Percentiles rank a stretch among this genome's conserved stretches.
These are phyloP conservation scores for Colletotrichum sp. DNA, from an alignment of 2,329 filamentous ascomycete species.

Conservation along the genomic window DNA sequence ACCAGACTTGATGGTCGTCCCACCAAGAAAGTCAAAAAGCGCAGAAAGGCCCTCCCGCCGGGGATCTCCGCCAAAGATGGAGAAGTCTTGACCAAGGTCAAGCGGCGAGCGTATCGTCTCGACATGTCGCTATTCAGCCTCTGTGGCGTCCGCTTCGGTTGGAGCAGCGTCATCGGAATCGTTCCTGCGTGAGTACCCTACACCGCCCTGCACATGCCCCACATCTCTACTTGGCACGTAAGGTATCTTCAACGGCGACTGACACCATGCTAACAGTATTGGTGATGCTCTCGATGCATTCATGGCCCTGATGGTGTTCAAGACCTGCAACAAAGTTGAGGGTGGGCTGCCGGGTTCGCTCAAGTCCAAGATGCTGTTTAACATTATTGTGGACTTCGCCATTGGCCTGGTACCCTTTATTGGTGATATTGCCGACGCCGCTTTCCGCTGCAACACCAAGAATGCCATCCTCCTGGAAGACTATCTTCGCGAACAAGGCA, in stretches of 20 bases:
- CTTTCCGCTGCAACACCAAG: conserved; percentile 77
- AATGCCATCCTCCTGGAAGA: conserved; percentile 75
- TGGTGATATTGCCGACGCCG: conserved; percentile 76
- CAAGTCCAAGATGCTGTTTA: conserved; percentile 77
- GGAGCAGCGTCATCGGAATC: conserved; percentile 84
- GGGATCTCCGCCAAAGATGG: conserved; percentile 85
- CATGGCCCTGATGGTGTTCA: conserved; percentile 77
- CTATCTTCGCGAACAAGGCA: conserved; percentile 71
- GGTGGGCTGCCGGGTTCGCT: conserved; percentile 72
- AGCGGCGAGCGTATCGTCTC: conserved; percentile 82
- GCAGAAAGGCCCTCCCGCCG: conserved; percentile 82
- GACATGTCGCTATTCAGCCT: conserved; percentile 86
- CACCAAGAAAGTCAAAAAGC: conserved; percentile 77
- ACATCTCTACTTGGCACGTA: background rate
- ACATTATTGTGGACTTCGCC: conserved; percentile 76
- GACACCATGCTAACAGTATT: conserved; percentile 48
- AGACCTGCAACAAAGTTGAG: conserved; percentile 74
- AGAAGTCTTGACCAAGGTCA: conserved; percentile 83
- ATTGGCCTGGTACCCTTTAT: conserved; percentile 77
- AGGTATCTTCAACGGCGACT: background rate
- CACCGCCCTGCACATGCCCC: background rate
- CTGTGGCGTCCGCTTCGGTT: conserved; percentile 84
- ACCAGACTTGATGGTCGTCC: conserved; percentile 70
- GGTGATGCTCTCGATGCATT: conserved; percentile 78
- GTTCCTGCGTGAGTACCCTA: conserved; percentile 74